These are phyloP conservation scores for Thalassiosira hispida DNA, from an alignment of 352 stramenopile species.

Conservation along the genomic window DNA sequence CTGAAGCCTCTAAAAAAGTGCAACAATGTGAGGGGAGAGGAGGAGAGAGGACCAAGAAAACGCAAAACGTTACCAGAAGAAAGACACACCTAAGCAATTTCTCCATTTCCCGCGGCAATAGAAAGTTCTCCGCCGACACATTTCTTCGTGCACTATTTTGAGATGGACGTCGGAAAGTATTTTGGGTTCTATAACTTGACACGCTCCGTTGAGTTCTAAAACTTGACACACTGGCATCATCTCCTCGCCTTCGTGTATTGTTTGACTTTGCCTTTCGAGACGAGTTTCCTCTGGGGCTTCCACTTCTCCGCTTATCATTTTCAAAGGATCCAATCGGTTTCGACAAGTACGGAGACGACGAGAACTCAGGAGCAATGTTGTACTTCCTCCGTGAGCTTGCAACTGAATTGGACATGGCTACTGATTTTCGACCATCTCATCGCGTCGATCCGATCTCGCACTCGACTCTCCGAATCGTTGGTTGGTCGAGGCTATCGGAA, in stretches of 20 bases:
- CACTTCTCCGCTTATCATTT: constrained; percentile 27
- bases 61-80: no score
- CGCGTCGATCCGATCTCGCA: no score
- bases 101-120: constrained; percentile 50
- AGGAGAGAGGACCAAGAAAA: no score
- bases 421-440: no score
- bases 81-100: constrained; percentile 20
- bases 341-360: constrained; percentile 42
- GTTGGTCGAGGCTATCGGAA: no score
- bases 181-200: constrained; percentile 34
- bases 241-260: constrained; percentile 13
- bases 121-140: constrained; percentile 38
- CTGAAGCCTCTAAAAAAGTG: constrained; percentile 49
- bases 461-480: no score
- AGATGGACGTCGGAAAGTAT: constrained; percentile 18
- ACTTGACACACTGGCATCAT: constrained; percentile 41
- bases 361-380: constrained; percentile 47
- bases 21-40: no score
- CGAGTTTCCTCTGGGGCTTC: constrained; percentile 6
- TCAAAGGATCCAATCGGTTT: constrained; percentile 42
- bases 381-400: constrained; percentile 37
- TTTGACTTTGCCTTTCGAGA: constrained; percentile 7
- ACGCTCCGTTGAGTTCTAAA: constrained; percentile 33
- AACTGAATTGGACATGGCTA: constrained; percentile 39
- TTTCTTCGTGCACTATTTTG: constrained; percentile 19